A percentile compares a stretch with the other conserved stretches of the same genome.
These are phyloP conservation scores for Nephelium lappaceum DNA, from an alignment of 345 rosid species.

Conservation along the genomic window DNA sequence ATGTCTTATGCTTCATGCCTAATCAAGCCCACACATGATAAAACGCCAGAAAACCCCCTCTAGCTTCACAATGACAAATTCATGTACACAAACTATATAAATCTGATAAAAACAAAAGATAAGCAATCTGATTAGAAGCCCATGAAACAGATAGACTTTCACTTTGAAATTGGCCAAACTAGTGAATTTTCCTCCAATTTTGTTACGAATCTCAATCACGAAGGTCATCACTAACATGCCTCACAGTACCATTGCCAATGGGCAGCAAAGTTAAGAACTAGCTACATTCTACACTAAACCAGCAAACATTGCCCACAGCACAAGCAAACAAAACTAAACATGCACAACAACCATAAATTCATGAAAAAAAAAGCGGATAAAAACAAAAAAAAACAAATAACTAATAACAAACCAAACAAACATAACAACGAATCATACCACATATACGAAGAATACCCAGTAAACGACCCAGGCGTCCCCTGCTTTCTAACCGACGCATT, in stretches of 20 bases:
- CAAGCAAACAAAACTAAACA: slow-evolving; percentile 1
- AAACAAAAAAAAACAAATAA: too few relatives aligned
- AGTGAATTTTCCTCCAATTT: neutral
- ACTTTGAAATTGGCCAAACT: neutral
- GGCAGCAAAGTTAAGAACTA: neutral
- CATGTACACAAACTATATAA: neutral
- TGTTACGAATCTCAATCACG: neutral
- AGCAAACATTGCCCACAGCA: neutral
- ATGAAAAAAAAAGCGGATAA: slow-evolving; percentile 13
- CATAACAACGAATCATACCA: slow-evolving; percentile 44
- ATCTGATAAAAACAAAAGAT: neutral
- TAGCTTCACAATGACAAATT: neutral
- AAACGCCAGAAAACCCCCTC: neutral
- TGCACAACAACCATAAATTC: neutral
- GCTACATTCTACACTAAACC: neutral
- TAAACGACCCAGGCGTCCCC: slow-evolving; percentile 37
- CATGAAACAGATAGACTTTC: neutral
- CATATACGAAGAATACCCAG: slow-evolving; percentile 41
- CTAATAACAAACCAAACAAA: slow-evolving; percentile 15
- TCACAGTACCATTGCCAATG: neutral
- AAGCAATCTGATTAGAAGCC: neutral
- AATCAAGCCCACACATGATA: neutral
- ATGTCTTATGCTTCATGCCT: neutral
- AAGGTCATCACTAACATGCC: neutral
- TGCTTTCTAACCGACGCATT: slow-evolving; percentile 35